These are phyloP conservation scores for Xylaria sp. DNA, from an alignment of 495 filamentous ascomycete genomes.

Conservation along the genomic window DNA sequence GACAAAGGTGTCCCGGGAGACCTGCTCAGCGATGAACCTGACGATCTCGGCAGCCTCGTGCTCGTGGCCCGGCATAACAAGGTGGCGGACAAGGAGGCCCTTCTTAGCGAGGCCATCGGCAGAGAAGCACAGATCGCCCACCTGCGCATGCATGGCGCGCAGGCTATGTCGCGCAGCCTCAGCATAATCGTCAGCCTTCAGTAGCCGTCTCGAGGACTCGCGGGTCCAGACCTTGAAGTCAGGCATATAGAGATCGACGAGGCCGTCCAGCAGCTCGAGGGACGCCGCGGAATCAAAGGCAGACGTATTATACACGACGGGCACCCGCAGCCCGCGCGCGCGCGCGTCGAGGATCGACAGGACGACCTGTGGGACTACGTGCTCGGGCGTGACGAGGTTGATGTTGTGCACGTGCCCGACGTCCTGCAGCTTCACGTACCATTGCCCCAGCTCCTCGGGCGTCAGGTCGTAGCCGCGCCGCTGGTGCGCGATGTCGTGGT, in stretches of 20 bases:
- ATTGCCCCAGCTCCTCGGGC: constrained; percentile 75
- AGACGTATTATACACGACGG: constrained; percentile 81
- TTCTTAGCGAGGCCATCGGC: constrained; percentile 76
- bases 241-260: constrained; percentile 79
- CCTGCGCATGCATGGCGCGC: constrained; percentile 76
- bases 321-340: constrained; percentile 68
- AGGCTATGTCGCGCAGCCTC: constrained; percentile 72
- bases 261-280: constrained; percentile 70
- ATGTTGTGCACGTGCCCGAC: constrained; percentile 78
- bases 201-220: constrained; percentile 66
- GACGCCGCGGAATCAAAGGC: constrained; percentile 75
- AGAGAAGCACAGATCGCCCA: constrained; percentile 78
- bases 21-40: constrained; percentile 68
- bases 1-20: constrained; percentile 72
- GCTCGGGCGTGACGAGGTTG: constrained; percentile 74
- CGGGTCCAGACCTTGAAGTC: constrained; percentile 80
- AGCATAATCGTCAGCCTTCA: constrained; percentile 77
- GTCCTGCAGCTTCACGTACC: constrained; percentile 79
- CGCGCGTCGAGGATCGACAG: constrained; percentile 71
- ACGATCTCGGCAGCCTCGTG: constrained; percentile 73
- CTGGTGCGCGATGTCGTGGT: constrained; percentile 79
- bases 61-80: constrained; percentile 79
- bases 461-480: constrained; percentile 76
- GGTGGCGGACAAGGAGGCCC: constrained; percentile 73
- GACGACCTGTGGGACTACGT: constrained; percentile 79